phyloP scores from a whole-genome alignment of 768 basidiomycete genomes.

The Pisolithus albus region DNA sequence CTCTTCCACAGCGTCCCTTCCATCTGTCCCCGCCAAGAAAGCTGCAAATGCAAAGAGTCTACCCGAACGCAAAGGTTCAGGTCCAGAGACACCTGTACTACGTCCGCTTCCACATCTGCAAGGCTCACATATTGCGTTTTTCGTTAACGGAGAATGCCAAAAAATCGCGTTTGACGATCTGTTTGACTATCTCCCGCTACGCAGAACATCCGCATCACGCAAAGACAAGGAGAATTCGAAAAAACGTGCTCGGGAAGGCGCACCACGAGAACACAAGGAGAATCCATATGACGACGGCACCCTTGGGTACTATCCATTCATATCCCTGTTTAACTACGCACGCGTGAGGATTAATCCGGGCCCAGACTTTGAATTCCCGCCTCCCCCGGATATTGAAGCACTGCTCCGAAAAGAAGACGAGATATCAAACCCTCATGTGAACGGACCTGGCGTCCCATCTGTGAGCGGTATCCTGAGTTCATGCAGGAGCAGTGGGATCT shows the following conservation, averaged over 20 bases:
- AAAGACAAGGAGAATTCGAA: conserved; percentile 47
- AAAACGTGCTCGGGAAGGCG: conserved; percentile 56
- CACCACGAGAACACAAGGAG: conserved; percentile 64
- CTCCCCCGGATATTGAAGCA: conserved; percentile 71
- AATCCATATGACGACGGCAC: conserved; percentile 92
- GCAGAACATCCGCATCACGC: conserved; percentile 49
- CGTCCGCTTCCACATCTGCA: conserved; percentile 65
- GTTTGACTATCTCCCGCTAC: conserved; percentile 84
- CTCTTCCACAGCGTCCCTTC: conserved; percentile 47
- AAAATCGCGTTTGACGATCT: conserved; percentile 81
- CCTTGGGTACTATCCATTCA: conserved; percentile 91
- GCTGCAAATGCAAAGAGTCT: conserved; percentile 60
- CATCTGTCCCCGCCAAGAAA: conserved; percentile 55
- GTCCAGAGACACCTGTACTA: conserved; percentile 34
- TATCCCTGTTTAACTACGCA: conserved; percentile 89
- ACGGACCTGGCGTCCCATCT: conserved; percentile 69
- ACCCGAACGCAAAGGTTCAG: conserved; percentile 45
- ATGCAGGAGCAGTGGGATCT: conserved; percentile 75
- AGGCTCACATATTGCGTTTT: conserved; percentile 79
- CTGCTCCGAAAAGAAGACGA: conserved; percentile 37
- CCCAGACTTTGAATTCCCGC: conserved; percentile 76
- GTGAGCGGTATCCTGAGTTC: conserved; percentile 81
- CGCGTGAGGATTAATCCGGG: conserved; percentile 83
- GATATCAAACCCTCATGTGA: conserved; percentile 22
- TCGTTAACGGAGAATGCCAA: conserved; percentile 83